Evolutionary conservation across 345 rosid genomes (phyloP), one percentile per base, ranked within the genome.

Genomic region (Hirschfeldia incana): DNA sequence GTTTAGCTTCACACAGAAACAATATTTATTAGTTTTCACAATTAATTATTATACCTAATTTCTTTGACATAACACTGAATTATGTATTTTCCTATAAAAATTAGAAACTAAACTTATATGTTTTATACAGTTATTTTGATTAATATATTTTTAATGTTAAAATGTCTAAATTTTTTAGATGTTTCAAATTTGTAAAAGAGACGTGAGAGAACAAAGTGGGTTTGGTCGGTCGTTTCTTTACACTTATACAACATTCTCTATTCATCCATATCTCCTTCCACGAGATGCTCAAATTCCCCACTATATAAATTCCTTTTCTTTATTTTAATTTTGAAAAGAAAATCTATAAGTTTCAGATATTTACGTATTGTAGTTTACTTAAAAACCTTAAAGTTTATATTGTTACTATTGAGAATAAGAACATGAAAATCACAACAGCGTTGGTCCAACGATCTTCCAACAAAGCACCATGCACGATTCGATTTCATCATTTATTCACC

Each of bases 141-240:
- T 17, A 49, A 49, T 49, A 44, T 10, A 3, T n/a, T 46, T 49
- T 49, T 13, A 15, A 15, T 49, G 16, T 49, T 49, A 49, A 17
- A 49, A 49, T n/a, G 57, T 49, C 17, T 49, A 49, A 7, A 49
- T 49, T 49, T 5, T 42, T 0, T 28, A 28, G 39, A 68, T 66
- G 27, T 66, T 12, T 27, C 17, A 11, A 39, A 67, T 6, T 16
- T 46, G 16, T 49, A 53, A 76, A 72, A 72, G 32, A 67, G 77
- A 78, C 77, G 73, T 72, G 70, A 73, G 78, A 79, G 74, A 79
- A 28, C 78, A 67, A 67, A 73, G 78, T 79, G 74, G 82, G 82
- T 73, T 78, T 73, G 82, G 82, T 73, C 82, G 82, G 78, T 79
- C 68, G 59, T 73, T 60, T 68, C 82, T 73, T 73, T 79, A 67